Evolutionary conservation across 768 basidiomycete genomes (phyloP), one percentile per base, ranked within the genome.

Genomic region (Suillus paluster): DNA sequence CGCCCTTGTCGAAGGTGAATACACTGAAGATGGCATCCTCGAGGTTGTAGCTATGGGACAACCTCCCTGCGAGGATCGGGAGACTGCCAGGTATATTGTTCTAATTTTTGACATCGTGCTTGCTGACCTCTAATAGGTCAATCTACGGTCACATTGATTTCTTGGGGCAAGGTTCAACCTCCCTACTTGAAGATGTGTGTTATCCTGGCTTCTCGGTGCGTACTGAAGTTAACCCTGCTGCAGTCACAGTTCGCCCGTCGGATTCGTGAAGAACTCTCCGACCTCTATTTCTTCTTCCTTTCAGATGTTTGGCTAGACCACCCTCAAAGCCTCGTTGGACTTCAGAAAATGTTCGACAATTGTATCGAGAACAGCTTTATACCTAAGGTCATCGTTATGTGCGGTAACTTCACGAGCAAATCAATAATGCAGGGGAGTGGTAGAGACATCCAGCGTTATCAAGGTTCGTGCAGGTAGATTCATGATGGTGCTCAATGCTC

Each of bases 131-230:
- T 54, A 46, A 11, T 70, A 96, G 95, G 66, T 94, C 91, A 44
- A 89, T 99, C 66, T 97, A 93, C 71, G 97, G 96, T 0, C 97
- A 99, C 71, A 89, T 98, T 34, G 97, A 99, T 74, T 97, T 99
- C 70, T 83, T 99, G 12, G 97, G 97, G n/a, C 88, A 91, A 68
- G 97, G 97, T 2, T 87, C 93, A 4, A 91, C 95, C 2, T 94
- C 96, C 2, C 75, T 95, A 23, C 77, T 91, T 6, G 96, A 99
- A 79, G 97, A 99, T 74, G 97, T 96, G 68, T 58, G 87, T 75
- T 5, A 44, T 49, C 53, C 14, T 55, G 23, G 27, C 45, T 4
- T 41, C 39, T 25, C 12, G 60, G 14, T n/a, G 30, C 3, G 44
- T 23, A 17, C 15, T 19, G 61, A 30, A 41, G 30, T 61, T 46